These are phyloP conservation scores for Leishmania arabica DNA, from an alignment of 208 protist species.

Conservation along the genomic window DNA sequence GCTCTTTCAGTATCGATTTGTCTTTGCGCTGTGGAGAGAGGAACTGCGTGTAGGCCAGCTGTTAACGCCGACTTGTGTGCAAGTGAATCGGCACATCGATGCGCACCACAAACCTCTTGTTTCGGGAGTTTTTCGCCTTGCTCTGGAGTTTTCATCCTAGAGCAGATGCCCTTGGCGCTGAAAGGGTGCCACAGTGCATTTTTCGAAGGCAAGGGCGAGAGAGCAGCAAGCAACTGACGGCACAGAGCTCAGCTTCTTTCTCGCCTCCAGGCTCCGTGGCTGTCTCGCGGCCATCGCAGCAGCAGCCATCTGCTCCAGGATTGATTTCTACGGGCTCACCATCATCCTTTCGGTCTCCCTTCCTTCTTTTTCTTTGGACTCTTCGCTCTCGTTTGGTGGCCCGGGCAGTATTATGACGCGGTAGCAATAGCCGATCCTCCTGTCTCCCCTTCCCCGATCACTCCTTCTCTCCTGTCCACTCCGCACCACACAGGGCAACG, in stretches of 20 bases:
- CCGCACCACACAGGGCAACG: not conserved
- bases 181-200: not conserved
- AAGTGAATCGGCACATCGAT: not conserved
- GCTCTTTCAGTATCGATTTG: not conserved
- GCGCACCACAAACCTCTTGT: not conserved
- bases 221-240: not conserved
- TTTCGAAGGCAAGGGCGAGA: not conserved
- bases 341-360: slow-evolving; percentile 4
- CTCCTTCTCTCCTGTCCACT: not conserved
- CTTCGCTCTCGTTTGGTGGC: not conserved
- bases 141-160: not conserved
- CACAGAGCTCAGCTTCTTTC: too few species aligned
- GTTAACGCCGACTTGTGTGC: not conserved
- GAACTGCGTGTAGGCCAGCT: not conserved
- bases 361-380: not conserved
- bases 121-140: not conserved
- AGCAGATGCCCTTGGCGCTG: not conserved
- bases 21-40: not conserved
- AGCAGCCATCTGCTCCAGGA: not conserved
- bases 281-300: not conserved
- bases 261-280: not conserved
- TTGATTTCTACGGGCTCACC: not conserved
- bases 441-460: not conserved
- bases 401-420: not conserved
- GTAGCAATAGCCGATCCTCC: not conserved